A percentile compares a stretch with the other conserved stretches of the same genome.
phyloP scores from a whole-genome alignment of 2,329 filamentous ascomycete genomes.

The Colletotrichum tropicicola region DNA sequence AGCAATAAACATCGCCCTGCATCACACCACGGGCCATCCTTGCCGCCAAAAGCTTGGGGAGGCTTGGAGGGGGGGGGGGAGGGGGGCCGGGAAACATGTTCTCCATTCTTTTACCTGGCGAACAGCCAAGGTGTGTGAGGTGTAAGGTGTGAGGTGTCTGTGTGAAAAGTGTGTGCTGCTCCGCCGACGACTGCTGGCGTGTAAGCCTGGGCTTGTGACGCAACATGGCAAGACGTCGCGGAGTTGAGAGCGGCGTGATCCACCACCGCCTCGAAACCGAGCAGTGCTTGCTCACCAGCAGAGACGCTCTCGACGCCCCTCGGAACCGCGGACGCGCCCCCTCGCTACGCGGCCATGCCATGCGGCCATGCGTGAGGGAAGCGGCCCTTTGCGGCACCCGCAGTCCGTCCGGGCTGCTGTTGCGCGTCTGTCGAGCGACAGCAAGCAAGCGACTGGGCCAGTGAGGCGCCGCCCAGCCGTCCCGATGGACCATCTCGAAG shows the following conservation, averaged over 20 bases:
- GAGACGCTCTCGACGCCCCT: neutral
- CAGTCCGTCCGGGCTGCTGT: neutral
- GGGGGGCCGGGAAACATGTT: no score
- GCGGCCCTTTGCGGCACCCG: neutral
- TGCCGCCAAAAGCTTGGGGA: no score
- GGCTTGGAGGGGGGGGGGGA: no score
- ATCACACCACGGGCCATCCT: no score
- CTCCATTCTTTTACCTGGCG: no score
- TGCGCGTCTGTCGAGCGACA: neutral
- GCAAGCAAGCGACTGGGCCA: neutral
- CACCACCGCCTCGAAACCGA: neutral
- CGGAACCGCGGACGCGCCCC: neutral
- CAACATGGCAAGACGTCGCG: neutral
- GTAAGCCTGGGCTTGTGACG: constrained; percentile 15
- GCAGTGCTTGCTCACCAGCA: neutral
- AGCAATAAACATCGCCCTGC: constrained; percentile 10
- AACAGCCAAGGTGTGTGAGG: no score
- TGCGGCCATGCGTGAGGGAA: neutral
- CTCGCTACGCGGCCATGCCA: neutral
- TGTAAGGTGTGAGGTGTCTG: no score
- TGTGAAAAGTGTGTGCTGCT: no score
- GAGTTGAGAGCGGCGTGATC: neutral
- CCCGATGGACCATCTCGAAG: neutral
- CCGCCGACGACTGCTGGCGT: constrained; percentile 2
- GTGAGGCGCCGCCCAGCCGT: no score